Evolutionary conservation across 2,329 filamentous ascomycete genomes (phyloP), one percentile per base, ranked within the genome.

Genomic region (Lasiodiplodia sp.): DNA sequence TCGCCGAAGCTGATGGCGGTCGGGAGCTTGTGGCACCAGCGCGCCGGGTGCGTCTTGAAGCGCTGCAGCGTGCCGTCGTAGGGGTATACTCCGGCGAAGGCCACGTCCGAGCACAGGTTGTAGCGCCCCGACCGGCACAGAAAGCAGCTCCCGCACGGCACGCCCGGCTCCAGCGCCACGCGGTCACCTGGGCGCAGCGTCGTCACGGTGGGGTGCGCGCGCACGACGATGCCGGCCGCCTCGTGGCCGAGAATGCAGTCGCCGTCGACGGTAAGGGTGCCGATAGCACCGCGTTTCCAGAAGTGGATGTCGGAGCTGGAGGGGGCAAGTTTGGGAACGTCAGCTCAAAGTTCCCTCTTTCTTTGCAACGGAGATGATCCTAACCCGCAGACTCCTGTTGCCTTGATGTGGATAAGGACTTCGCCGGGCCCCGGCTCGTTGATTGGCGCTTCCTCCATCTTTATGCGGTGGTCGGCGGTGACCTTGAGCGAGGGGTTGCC

Each of bases 201-300:
- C 11, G 78, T 80, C 16, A 90, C 87, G 28, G 82, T 86, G 63
- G 86, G 80, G 21, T 88, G 87, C 70, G 84, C 84, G 73, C 85
- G 79, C 25, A 91, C 71, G 18, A 91, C 87, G 5, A 89, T 75
- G 5, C 88, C 89, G 11, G 88, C 85, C 4, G 86, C 87, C 77
- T 91, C 89, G 71, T 91, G 89, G 25, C 89, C 88, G 56, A 91
- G 83, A 65, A 90, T 89, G 72, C 87, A 89, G 71, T 90, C 87
- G 23, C 86, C 86, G 69, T 88, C 84, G 14, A 92, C 85, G 1
- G 87, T 83, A 2, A 91, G 82, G 2, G 85, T 83, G 2, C 90
- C 89, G 73, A 92, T 91, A 14, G 84, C 80, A 28, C 89, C 89
- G 0, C 83, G 81, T 72, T 88, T 88, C 89, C 89, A 91, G 72